Percentiles rank a stretch among this genome's conserved stretches.
These are phyloP conservation scores for Coemansia asiatica DNA, from an alignment of 192 early-diverging fungal species.

Conservation along the genomic window DNA sequence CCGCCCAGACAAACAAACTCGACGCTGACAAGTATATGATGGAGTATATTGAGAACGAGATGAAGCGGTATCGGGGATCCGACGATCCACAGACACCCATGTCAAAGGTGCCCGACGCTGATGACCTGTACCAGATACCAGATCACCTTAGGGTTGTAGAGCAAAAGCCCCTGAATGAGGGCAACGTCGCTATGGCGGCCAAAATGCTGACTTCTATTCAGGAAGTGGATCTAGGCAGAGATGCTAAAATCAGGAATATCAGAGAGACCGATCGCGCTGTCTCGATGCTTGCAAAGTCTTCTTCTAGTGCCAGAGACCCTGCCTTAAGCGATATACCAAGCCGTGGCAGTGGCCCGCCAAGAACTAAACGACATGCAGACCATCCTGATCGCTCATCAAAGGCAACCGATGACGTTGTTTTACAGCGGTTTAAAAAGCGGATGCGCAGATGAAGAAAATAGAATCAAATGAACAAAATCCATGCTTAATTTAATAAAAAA, in stretches of 20 bases:
- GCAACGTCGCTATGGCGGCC: conserved; percentile 81
- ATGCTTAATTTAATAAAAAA: no score
- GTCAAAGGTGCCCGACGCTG: background rate
- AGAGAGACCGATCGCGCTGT: conserved; percentile 70
- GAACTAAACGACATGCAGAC: conserved; percentile 18
- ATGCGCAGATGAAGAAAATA: conserved; percentile 58
- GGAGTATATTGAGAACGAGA: conserved; percentile 79
- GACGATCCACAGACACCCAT: background rate
- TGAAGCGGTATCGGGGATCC: conserved; percentile 57
- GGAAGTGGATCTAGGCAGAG: conserved; percentile 84
- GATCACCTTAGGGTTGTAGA: conserved; percentile 61
- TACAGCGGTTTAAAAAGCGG: conserved; percentile 83
- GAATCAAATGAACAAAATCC: no score
- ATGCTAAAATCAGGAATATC: conserved; percentile 68
- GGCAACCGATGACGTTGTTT: conserved; percentile 82
- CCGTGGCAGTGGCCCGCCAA: background rate
- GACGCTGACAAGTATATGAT: conserved; percentile 86
- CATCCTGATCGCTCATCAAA: conserved; percentile 61
- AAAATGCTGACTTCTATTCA: conserved; percentile 91
- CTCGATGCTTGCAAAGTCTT: background rate
- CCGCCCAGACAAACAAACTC: conserved; percentile 70
- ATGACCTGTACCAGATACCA: conserved; percentile 70
- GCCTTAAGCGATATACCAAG: background rate
- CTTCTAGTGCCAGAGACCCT: background rate
- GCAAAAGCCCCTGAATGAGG: conserved; percentile 71